Percentiles rank a stretch among this genome's conserved stretches.
These are phyloP conservation scores for Aspergillus campestris DNA, from an alignment of 495 filamentous ascomycete genomes.

Conservation along the genomic window DNA sequence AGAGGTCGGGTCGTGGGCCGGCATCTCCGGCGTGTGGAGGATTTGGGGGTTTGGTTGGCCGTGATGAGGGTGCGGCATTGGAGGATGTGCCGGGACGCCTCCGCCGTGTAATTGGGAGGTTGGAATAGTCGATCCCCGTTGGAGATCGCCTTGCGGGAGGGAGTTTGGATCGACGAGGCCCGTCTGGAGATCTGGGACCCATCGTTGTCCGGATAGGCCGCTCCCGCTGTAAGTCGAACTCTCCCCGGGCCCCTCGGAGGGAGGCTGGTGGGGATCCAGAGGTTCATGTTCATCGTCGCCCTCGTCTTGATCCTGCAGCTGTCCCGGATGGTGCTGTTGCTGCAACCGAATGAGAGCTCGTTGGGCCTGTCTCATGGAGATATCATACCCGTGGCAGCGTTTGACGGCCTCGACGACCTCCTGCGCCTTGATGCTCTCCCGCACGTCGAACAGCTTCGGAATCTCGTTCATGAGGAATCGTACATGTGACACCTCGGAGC, in stretches of 20 bases:
- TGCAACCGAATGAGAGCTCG: constrained; percentile 36
- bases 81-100: constrained; percentile 12
- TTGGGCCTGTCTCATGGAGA: constrained; percentile 39
- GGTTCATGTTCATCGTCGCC: constrained; percentile 14
- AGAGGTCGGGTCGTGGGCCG: constrained; percentile 14
- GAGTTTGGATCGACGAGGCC: constrained; percentile 22
- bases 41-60: constrained; percentile 12
- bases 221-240: constrained; percentile 17
- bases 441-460: constrained; percentile 41
- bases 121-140: constrained; percentile 11
- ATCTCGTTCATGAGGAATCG: constrained; percentile 37
- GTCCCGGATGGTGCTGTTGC: constrained; percentile 10
- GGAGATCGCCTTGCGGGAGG: constrained; percentile 17
- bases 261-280: constrained; percentile 9
- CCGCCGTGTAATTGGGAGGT: constrained; percentile 17
- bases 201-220: constrained; percentile 26
- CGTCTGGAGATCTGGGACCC: constrained; percentile 25
- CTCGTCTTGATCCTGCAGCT: constrained; percentile 17
- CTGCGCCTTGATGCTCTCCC: constrained; percentile 29
- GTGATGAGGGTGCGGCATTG: constrained; percentile 8
- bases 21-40: constrained; percentile 13
- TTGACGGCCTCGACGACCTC: constrained; percentile 38
- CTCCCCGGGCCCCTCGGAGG: constrained; percentile 10
- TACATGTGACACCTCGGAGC: constrained; percentile 42
- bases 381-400: constrained; percentile 40